These are phyloP conservation scores for Hypocrella siamensis DNA, from an alignment of 2,329 filamentous ascomycete species.

Conservation along the genomic window DNA sequence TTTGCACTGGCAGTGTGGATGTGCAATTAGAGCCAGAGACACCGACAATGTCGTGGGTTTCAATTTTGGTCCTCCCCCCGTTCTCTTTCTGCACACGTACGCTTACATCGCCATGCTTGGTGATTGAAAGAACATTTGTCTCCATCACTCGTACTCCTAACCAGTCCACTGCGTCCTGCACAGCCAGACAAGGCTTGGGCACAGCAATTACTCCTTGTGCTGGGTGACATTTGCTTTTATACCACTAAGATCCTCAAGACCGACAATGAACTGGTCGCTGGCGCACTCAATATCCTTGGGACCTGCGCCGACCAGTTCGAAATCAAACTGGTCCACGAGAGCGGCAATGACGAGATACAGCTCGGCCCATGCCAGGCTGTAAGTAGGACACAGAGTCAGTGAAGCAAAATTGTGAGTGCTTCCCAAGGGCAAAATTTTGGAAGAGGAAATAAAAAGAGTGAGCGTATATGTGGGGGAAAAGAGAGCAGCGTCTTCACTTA, in stretches of 20 bases:
- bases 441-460: background rate
- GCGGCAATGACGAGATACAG: background rate
- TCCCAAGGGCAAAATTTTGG: background rate
- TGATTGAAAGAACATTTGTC: too few species aligned
- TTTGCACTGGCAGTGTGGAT: too few species aligned
- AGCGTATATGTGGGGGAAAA: background rate
- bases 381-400: background rate
- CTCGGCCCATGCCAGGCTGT: background rate
- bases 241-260: background rate
- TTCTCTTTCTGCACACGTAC: too few species aligned
- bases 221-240: background rate
- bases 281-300: background rate
- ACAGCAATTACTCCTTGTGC: too few species aligned
- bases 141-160: too few species aligned
- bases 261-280: constrained; percentile 15
- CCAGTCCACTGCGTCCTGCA: too few species aligned
- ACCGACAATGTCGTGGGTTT: too few species aligned
- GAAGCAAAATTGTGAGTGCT: background rate
- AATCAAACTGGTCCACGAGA: background rate
- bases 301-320: background rate
- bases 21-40: too few species aligned
- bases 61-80: too few species aligned
- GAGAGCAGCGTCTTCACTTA: background rate
- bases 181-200: too few species aligned
- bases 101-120: too few species aligned